Conservation (phyloP, 2,329 filamentous ascomycete species). For the Neonectria coccinea region DNA sequence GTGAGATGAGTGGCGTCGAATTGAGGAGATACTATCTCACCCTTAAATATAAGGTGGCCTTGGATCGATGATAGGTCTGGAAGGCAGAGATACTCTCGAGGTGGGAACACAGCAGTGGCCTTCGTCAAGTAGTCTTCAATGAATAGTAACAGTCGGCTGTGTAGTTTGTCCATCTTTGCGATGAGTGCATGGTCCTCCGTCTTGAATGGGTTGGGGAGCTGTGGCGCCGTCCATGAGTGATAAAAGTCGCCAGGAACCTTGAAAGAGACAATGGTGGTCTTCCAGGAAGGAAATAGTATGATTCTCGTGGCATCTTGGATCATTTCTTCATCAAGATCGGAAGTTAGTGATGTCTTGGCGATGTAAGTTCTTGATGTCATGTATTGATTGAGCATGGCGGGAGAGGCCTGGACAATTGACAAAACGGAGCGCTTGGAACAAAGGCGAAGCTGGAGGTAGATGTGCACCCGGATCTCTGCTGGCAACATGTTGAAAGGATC, state of each 20-base stretch:
- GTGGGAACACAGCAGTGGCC: conserved; percentile 26
- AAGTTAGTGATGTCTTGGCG: conserved; percentile 4
- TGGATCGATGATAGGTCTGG: conserved; percentile 2
- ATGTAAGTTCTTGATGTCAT: conserved; percentile 13
- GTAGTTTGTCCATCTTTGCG: neutral
- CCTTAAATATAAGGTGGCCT: conserved; percentile 21
- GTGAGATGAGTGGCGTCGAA: conserved; percentile 20
- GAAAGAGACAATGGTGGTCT: neutral
- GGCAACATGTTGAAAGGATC: conserved; percentile 27
- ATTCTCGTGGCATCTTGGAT: conserved; percentile 31
- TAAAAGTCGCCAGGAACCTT: neutral
- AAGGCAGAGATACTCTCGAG: conserved; percentile 27
- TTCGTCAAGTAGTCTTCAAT: conserved; percentile 37
- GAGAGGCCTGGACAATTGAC: conserved; percentile 19
- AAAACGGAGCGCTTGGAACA: conserved; percentile 13
- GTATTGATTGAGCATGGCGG: conserved; percentile 25
- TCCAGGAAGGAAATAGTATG: conserved; percentile 13
- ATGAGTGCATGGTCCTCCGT: neutral
- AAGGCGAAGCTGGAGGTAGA: conserved; percentile 8
- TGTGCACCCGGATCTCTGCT: conserved; percentile 13
- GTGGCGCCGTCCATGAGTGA: conserved; percentile 7
- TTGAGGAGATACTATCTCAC: neutral
- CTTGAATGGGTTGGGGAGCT: conserved; percentile 24
- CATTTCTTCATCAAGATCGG: conserved; percentile 26
- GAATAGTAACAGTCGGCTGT: conserved; percentile 15